Evolutionary conservation across 805 yeast species (phyloP).

Genomic region (Kurtzmaniella cleridarum): DNA sequence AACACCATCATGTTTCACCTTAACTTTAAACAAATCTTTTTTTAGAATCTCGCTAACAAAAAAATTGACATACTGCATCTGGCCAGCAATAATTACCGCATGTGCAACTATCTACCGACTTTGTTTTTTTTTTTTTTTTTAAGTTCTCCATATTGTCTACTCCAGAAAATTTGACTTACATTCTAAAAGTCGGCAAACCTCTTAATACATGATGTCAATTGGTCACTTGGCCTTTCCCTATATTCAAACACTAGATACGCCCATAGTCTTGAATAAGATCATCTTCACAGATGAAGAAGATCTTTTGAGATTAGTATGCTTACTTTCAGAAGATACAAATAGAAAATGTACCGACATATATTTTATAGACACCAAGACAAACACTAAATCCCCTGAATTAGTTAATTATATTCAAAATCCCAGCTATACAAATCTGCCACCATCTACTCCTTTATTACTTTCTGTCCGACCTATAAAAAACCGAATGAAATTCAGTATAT

Average conservation of each 20-base stretch:
- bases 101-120: not conserved
- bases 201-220: conserved; percentile 8
- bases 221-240: conserved; percentile 24
- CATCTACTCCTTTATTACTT: conserved; percentile 25
- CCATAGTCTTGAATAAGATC: conserved; percentile 16
- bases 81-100: too few relatives aligned
- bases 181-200: not conserved
- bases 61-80: not conserved
- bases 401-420: conserved; percentile 23
- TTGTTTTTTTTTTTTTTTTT: not conserved
- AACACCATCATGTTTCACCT: not conserved
- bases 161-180: not conserved
- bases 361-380: conserved; percentile 12
- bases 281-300: conserved; percentile 24
- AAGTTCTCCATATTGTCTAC: too few relatives aligned
- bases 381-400: conserved; percentile 9
- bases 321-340: conserved; percentile 13
- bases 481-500: conserved; percentile 25
- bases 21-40: not conserved
- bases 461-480: conserved; percentile 17
- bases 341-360: conserved; percentile 14
- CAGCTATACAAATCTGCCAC: not conserved
- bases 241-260: conserved; percentile 8
- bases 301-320: conserved; percentile 14
- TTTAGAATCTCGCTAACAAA: conserved; percentile 2